These are phyloP conservation scores for Dispira parvispora DNA, from an alignment of 192 early-diverging fungal genomes.

Conservation along the genomic window DNA sequence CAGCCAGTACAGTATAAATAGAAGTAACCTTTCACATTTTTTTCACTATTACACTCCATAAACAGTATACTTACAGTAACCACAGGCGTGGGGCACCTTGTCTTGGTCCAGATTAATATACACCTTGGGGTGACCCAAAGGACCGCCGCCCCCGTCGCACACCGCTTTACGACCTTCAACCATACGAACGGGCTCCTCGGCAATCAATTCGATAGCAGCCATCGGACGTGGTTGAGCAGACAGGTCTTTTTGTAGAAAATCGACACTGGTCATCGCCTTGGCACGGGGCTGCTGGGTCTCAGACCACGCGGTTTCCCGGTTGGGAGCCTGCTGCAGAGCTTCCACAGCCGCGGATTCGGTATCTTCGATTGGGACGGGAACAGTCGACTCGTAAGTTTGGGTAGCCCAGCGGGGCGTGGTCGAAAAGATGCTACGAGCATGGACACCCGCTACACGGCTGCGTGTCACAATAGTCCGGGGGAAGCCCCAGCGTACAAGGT, in stretches of 20 bases:
- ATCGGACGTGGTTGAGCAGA: conserved; percentile 74
- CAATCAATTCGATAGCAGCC: conserved; percentile 84
- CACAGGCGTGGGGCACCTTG: conserved; percentile 46
- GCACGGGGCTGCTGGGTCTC: conserved; percentile 49
- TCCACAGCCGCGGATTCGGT: conserved; percentile 11
- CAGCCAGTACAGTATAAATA: too few species aligned
- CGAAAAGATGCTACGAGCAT: too few species aligned
- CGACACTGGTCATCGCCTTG: conserved; percentile 53
- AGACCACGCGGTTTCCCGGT: conserved; percentile 63
- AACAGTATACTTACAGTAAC: conserved; percentile 44
- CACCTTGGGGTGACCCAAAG: conserved; percentile 85
- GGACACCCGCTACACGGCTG: too few species aligned
- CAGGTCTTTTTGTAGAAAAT: conserved; percentile 75
- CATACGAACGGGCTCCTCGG: conserved; percentile 66
- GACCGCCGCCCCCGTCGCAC: conserved; percentile 86
- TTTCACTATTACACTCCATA: too few species aligned
- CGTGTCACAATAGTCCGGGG: too few species aligned
- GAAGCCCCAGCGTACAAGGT: too few species aligned
- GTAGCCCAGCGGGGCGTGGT: too few species aligned
- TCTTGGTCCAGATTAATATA: conserved; percentile 73
- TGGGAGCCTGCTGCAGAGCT: conserved; percentile 48
- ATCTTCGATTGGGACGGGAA: background rate
- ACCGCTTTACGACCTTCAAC: conserved; percentile 53
- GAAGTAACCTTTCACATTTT: too few species aligned
- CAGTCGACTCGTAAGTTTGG: background rate